Evolutionary conservation across 176 grass and related monocot genomes (phyloP), one percentile per base, ranked within the genome.

Genomic region (Musa itinerans): DNA sequence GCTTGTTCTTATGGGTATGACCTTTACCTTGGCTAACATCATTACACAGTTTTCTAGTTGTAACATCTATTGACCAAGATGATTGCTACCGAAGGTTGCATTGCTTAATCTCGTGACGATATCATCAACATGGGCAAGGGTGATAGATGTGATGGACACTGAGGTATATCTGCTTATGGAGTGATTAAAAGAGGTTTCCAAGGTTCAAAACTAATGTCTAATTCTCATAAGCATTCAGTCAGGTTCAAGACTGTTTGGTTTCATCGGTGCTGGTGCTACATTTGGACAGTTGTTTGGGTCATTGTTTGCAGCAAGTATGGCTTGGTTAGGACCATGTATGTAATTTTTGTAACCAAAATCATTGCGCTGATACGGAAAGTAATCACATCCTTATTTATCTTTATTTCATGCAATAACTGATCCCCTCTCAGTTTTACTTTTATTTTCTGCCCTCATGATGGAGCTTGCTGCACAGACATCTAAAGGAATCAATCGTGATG

Each of bases 21-120:
- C 19, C 52, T 78, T 73, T 72, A 11, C 51, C 16, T 17, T 68
- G 7, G 10, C 9, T 27, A 17, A 17, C 20, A 9, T 52, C 70
- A 1, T 50, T 65, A 34, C 64, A 78, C 9, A 52, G 64, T 71
- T 19, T 19, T 0, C 23, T 81, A 81, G 17, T 53, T 22, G 67
- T 69, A 58, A 48, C 7, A 54, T 52, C 16, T 51, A 52, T 50
- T 85, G 78, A 24, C 74, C 15, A 12, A 54, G 50, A 51, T 80
- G 12, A 72, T 78, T 57, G 0, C 16, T 21, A 71, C 74, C 85
- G 79, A 80, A 98, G 94, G 90, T 91, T 89, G 82, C 94, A 27
- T 85, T 98, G 78, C 90, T 98, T 78, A 98, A 98, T 93, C 90
- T 98, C 69, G 85, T 98, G 50, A 78, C 94, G 69, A 98, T 98